Evolutionary conservation across 2,329 filamentous ascomycete species (phyloP).

Genomic region (Aspergillus spinulosporus): DNA sequence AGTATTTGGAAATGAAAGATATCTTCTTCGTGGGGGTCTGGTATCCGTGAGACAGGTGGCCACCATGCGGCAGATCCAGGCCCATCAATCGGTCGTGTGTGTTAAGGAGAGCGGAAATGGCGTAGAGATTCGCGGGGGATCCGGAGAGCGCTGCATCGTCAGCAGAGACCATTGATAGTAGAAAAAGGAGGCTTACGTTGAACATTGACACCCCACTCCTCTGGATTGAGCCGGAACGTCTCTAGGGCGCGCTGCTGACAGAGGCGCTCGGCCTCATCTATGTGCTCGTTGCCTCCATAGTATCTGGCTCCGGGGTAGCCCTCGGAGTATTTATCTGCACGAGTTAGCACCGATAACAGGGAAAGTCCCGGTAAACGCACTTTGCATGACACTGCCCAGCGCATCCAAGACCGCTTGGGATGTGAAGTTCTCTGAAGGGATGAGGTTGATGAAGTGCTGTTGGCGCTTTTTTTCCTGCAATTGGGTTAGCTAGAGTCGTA

Average conservation of each 20-base stretch:
- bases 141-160: constrained; percentile 69
- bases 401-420: constrained; percentile 90
- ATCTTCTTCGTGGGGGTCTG: constrained; percentile 96
- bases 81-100: constrained; percentile 97
- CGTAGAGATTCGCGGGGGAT: constrained; percentile 72
- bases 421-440: constrained; percentile 94
- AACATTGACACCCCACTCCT: constrained; percentile 96
- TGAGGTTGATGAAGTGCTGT: constrained; percentile 97
- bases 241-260: constrained; percentile 89
- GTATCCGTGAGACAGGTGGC: constrained; percentile 95
- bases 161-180: constrained; percentile 1
- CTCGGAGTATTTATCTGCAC: constrained; percentile 91
- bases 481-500: constrained; percentile 20
- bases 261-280: constrained; percentile 83
- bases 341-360: constrained; percentile 26
- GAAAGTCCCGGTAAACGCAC: constrained; percentile 50
- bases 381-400: constrained; percentile 92
- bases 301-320: constrained; percentile 95
- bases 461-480: constrained; percentile 87
- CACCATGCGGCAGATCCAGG: constrained; percentile 89
- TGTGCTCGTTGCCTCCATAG: constrained; percentile 95
- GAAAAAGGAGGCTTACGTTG: constrained; percentile 60
- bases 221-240: constrained; percentile 77
- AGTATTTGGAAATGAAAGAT: constrained; percentile 97
- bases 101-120: constrained; percentile 94